Evolutionary conservation across 2,329 filamentous ascomycete genomes (phyloP).

Genomic region (Diatrype stigma): DNA sequence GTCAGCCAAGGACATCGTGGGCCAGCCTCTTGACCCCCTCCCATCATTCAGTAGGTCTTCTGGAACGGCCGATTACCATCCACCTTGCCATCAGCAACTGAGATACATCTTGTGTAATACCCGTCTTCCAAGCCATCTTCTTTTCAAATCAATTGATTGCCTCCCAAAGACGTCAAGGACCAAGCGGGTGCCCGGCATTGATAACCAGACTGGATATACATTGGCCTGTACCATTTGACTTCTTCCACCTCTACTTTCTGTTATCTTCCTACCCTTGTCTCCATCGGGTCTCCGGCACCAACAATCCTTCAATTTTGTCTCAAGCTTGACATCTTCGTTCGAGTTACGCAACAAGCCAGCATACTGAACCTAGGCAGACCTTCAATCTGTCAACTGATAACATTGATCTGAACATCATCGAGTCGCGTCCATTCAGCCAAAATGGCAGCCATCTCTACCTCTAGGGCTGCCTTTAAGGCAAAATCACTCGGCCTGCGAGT

Average conservation of each 20-base stretch:
- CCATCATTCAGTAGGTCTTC: too few species aligned
- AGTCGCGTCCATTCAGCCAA: neutral
- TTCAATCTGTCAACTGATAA: neutral
- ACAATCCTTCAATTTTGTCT: neutral
- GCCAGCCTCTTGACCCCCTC: too few species aligned
- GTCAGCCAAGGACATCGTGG: too few species aligned
- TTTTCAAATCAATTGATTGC: too few species aligned
- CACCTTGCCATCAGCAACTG: too few species aligned
- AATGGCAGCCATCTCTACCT: constrained; percentile 3
- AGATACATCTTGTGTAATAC: too few species aligned
- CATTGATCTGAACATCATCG: neutral
- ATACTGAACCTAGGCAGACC: neutral
- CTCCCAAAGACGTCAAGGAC: too few species aligned
- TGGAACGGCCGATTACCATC: too few species aligned
- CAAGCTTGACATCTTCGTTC: neutral
- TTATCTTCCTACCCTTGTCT: neutral
- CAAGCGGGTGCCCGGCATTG: neutral
- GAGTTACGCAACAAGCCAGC: neutral
- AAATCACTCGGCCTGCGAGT: constrained; percentile 5
- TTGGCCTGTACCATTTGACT: neutral
- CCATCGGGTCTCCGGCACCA: neutral
- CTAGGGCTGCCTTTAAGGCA: constrained; percentile 2
- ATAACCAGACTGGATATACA: neutral
- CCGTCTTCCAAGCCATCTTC: neutral
- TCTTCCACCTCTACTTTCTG: neutral